Evolutionary conservation across 2,329 filamentous ascomycete species (phyloP), one percentile per base, ranked within the genome.

Genomic region (Knoxdaviesia proteae): DNA sequence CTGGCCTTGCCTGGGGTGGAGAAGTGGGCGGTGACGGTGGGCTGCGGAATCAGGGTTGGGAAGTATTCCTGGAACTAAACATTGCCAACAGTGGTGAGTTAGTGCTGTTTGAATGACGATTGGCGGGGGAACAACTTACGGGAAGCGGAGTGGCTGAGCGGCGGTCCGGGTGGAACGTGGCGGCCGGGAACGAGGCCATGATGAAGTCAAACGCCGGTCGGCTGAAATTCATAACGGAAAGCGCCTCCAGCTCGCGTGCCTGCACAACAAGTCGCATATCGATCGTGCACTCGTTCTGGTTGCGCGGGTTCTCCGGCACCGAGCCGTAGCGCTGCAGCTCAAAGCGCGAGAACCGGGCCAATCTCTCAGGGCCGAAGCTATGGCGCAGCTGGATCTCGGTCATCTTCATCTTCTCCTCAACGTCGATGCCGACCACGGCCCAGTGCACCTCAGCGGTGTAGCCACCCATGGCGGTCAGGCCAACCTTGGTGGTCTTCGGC

Each of bases 281-380:
- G 0, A 68, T 65, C 1, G 67, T 71, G 1, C 65, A 65, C 0
- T 58, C 58, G 31, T 62, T 60, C 33, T 69, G 65, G n/a, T 57
- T 61, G 3, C 49, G 50, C 0, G 63, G 61, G 36, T 67, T 56
- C 1, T 57, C 53, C 0, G 58, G 52, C 44, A 56, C 34, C 47
- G 59, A 40, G 54, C 67, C 48, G 58, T 64, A 49, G 9, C 49
- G 20, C 36, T 55, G 47, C 58, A 58, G 39, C 51, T 49, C 37
- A 55, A 47, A 33, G 62, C 59, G 9, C 56, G 54, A 39, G 57
- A 45, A 33, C 54, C 52, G 47, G 55, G 52, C 30, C 59, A 54
- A n/a, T 20, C 20, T 20, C 20, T 20, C 20, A 20, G 20, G 20
- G 20, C 53, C 53, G 44, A 64, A 53, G 4, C 56, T 54, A 5